These are phyloP conservation scores for Epichloe elymi DNA, from an alignment of 2,329 filamentous ascomycete genomes.

Conservation along the genomic window DNA sequence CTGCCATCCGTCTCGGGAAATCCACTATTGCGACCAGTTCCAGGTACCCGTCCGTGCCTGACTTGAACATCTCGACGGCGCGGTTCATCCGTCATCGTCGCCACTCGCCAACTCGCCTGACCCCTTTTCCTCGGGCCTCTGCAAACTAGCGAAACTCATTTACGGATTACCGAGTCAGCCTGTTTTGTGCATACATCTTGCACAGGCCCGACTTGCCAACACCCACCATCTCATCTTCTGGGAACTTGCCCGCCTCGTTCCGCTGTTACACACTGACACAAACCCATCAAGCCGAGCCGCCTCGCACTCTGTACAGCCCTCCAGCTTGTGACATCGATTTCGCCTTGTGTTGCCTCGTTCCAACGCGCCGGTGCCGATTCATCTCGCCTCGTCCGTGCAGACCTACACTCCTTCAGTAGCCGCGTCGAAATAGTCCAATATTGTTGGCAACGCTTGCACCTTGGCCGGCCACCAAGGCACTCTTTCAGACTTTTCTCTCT, in stretches of 20 bases:
- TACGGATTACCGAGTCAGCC: not conserved
- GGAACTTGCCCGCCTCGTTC: constrained; percentile 1
- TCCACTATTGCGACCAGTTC: constrained; percentile 8
- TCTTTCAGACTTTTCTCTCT: constrained; percentile 10
- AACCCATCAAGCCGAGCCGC: constrained; percentile 8
- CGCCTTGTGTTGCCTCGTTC: constrained; percentile 19
- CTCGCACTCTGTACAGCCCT: constrained; percentile 4
- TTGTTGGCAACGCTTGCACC: constrained; percentile 23
- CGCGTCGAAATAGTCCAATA: constrained; percentile 19
- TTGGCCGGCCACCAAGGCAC: constrained; percentile 19
- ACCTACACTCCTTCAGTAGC: constrained; percentile 14
- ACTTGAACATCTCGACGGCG: constrained; percentile 3
- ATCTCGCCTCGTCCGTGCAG: constrained; percentile 18
- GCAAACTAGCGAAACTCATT: not conserved
- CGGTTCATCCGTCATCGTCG: constrained; percentile 2
- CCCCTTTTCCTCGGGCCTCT: not conserved
- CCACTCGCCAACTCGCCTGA: not conserved
- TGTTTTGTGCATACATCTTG: not conserved
- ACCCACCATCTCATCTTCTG: not conserved
- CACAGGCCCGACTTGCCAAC: not conserved
- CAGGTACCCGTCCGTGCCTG: constrained; percentile 12
- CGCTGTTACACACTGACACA: constrained; percentile 8
- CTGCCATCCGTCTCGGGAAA: constrained; percentile 7
- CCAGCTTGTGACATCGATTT: constrained; percentile 16
- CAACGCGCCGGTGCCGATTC: constrained; percentile 22